Base-by-base conservation (phyloP, 805 yeast species). In the Myxozyma nipponensis region DNA sequence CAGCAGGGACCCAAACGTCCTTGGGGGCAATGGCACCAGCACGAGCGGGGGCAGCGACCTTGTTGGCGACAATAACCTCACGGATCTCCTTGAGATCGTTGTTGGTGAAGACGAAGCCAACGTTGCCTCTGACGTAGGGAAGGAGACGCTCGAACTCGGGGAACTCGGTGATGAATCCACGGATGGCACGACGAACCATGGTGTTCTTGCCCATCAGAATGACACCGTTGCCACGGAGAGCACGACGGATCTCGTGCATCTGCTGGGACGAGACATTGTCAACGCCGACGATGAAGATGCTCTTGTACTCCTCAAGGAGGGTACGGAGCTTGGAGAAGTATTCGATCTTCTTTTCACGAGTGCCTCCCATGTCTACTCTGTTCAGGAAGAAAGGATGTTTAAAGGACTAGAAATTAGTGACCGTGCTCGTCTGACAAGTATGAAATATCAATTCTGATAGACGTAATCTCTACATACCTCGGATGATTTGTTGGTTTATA, bases 191-290 rank as follows among this genome's bases (percentile, higher is more conserved):
- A 82, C 99, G 88, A 65, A 93, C 96, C 98, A 93, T 91, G 83
- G 99, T 93, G 96, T 93, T 93, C 86, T 93, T 93, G 81, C 99
- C 99, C 98, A 93, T 93, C 71, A 93, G 79, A 65, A 93, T 90
- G 66, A 86, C 93, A 70, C 93, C 98, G 57, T 82, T 85, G 65
- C 88, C 86, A 81, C 99, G 89, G 71, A 93, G 84, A 63, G 88
- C 77, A 82, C 86, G 89, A 86, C 99, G 89, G 81, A 89, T 82
- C 83, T 93, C 95, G 81, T 93, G 99, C 96, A 93, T 90, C 81
- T 93, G 98, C 82, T 93, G 98, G 67, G 99, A 93, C 64, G 98
- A 87, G 73, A 93, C 99, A 82, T 93, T 93, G 81, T 93, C 99
- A 68, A 93, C 97, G 78, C 98, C 98, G 72, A 93, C 98, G 67